Evolutionary conservation across 768 basidiomycete species (phyloP).

Genomic region (Amanita phalloides): DNA sequence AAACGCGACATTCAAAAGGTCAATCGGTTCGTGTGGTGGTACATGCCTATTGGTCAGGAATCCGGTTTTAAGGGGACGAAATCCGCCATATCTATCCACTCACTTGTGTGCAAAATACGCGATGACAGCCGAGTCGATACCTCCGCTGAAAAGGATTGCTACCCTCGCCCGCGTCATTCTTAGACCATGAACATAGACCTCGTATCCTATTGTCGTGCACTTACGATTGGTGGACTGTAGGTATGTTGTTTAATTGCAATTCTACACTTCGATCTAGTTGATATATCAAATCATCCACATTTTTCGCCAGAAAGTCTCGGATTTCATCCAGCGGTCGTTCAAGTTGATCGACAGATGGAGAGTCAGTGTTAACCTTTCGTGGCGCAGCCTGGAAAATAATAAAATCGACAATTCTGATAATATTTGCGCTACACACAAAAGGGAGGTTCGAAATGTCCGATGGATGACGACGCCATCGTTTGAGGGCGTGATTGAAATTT

Average conservation of each 20-base stretch:
- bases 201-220: constrained; percentile 8
- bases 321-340: constrained; percentile 25
- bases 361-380: neutral
- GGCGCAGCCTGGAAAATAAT: neutral
- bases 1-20: constrained; percentile 89
- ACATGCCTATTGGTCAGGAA: constrained; percentile 41
- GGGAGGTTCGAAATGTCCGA: neutral
- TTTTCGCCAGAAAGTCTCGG: constrained; percentile 27
- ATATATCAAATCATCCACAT: constrained; percentile 40
- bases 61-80: neutral
- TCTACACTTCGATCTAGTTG: constrained; percentile 59
- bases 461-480: neutral
- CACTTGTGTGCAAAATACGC: constrained; percentile 74
- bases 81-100: constrained; percentile 10
- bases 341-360: constrained; percentile 34
- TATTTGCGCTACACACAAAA: constrained; percentile 19
- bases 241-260: constrained; percentile 61
- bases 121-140: constrained; percentile 84
- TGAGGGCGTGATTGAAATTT: neutral
- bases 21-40: constrained; percentile 72
- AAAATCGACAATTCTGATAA: neutral
- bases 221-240: constrained; percentile 24
- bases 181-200: constrained; percentile 10
- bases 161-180: constrained; percentile 40
- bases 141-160: constrained; percentile 90